Base-by-base conservation (phyloP, 768 basidiomycete genomes). In the Mrakia blollopis region DNA sequence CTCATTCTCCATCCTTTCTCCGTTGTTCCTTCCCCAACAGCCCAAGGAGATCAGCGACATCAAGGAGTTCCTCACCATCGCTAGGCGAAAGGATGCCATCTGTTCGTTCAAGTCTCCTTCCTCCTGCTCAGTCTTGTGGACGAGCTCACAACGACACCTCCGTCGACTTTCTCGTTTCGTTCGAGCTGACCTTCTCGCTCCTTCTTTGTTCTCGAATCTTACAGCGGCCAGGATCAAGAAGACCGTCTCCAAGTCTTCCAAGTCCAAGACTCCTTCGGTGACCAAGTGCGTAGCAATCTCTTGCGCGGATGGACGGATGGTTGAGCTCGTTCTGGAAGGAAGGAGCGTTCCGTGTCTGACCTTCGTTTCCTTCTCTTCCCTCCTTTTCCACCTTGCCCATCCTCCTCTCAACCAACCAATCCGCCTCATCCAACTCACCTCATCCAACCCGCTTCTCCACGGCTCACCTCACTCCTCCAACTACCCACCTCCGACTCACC, bases 161-260 rank as follows among this genome's bases (percentile, higher is more conserved):
- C 47, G 1, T 50, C 47, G 16, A 18, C 47, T 7, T n/a, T 50
- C 7, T 21, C 47, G 11, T 18, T 50, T 44, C 32, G 50, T 21
- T 44, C 32, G 50, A 73, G 11, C 72, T 60, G 54, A 60, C 30
- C 72, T 11, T 47, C 21, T 50, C 47, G 16, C 7, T 14, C 60
- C 23, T 54, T 41, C 54, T 32, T 13, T 61, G 54, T n/a, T 32
- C 35, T 52, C 73, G 39, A 44, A 11, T 57, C 50, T 35, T 32
- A 35, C 85, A 98, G 96, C 93, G 88, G 94, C 92, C 78, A 92
- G 94, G 85, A 97, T 98, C 89, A 98, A 98, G 88, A 97, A 95
- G 88, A 91, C 91, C 79, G 87, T 88, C 77, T 86, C 91, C 54
- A 89, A 87, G 84, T 76, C 75, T 69, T 71, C 75, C 75, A 78